Evolutionary conservation across 164 flowering plant genomes (phyloP).

Genomic region (Taxillus chinensis): DNA sequence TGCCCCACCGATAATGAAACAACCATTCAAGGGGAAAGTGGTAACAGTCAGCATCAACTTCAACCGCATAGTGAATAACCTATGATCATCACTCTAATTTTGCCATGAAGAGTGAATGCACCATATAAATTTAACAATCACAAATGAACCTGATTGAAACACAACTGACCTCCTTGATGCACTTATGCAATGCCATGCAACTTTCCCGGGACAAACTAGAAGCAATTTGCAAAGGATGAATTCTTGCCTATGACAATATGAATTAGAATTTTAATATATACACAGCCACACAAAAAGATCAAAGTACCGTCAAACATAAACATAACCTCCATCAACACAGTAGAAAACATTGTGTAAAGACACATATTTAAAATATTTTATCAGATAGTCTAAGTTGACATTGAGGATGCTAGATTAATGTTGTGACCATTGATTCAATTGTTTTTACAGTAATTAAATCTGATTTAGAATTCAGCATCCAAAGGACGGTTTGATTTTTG

Average conservation of each 20-base stretch:
- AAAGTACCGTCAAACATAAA: too few relatives aligned
- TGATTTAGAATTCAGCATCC: too few relatives aligned
- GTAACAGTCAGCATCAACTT: constrained; percentile 80
- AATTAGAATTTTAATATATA: background rate
- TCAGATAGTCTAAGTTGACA: too few relatives aligned
- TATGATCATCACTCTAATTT: constrained; percentile 41
- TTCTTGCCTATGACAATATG: constrained; percentile 50
- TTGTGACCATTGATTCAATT: too few relatives aligned
- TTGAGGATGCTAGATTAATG: too few relatives aligned
- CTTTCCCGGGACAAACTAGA: constrained; percentile 57
- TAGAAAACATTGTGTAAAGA: too few relatives aligned
- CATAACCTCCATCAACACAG: too few relatives aligned
- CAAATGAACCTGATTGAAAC: constrained; percentile 7
- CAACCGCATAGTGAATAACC: constrained; percentile 75
- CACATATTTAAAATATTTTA: too few relatives aligned
- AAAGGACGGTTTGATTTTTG: too few relatives aligned
- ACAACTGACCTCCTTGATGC: constrained; percentile 65
- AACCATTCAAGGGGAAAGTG: constrained; percentile 84
- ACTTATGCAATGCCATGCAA: constrained; percentile 46
- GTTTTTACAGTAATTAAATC: too few relatives aligned
- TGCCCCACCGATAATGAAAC: constrained; percentile 97
- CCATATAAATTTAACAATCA: constrained; percentile 4
- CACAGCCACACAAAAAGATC: background rate
- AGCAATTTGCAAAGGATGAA: constrained; percentile 77
- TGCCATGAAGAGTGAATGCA: constrained; percentile 21